A percentile compares a stretch with the other conserved stretches of the same genome.
Evolutionary conservation across 805 yeast genomes (phyloP).

Genomic region (Candida quercuum): DNA sequence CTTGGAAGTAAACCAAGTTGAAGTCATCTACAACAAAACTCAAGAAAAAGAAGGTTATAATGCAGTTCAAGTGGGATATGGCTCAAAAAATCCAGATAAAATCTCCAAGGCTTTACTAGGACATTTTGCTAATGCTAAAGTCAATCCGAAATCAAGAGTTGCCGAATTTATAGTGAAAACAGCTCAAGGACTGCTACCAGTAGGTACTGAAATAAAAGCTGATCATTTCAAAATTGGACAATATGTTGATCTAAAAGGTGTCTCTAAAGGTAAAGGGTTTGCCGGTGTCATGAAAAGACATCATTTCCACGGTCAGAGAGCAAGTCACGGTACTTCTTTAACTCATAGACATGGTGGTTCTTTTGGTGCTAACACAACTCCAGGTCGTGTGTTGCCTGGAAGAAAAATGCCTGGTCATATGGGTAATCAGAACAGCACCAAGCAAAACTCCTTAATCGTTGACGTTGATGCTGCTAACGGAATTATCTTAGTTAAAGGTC

Average conservation of each 20-base stretch:
- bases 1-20: constrained; percentile 80
- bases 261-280: constrained; percentile 91
- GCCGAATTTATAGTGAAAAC: constrained; percentile 77
- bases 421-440: constrained; percentile 76
- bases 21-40: constrained; percentile 73
- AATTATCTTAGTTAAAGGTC: constrained; percentile 78
- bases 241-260: constrained; percentile 72
- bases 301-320: constrained; percentile 83
- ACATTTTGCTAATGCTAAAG: constrained; percentile 71
- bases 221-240: constrained; percentile 83
- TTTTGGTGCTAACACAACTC: constrained; percentile 91
- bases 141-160: constrained; percentile 74
- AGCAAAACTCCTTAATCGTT: constrained; percentile 69
- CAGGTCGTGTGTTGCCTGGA: constrained; percentile 94
- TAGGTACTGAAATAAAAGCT: constrained; percentile 76
- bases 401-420: constrained; percentile 98
- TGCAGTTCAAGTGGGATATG: constrained; percentile 86
- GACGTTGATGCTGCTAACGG: constrained; percentile 80
- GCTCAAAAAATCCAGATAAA: constrained; percentile 58
- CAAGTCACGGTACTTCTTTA: constrained; percentile 92
- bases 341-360: constrained; percentile 97
- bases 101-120: constrained; percentile 64
- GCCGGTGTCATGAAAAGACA: constrained; percentile 98
- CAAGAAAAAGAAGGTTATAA: constrained; percentile 69
- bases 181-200: constrained; percentile 58